Percentiles rank a stretch among this genome's conserved stretches.
phyloP scores from a whole-genome alignment of 768 basidiomycete genomes.

The Pleurotus djamor region DNA sequence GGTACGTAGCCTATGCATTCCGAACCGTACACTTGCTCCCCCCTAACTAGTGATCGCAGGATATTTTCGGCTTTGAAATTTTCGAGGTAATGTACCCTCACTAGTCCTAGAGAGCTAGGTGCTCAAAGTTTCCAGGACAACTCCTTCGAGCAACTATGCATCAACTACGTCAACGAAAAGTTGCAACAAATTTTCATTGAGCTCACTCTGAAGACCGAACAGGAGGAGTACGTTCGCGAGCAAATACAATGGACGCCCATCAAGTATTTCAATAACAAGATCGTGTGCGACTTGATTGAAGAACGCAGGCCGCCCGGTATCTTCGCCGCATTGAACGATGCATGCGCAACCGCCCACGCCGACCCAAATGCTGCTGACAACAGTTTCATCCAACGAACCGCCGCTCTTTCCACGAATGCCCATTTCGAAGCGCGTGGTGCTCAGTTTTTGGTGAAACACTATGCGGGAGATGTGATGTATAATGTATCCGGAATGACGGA shows the following conservation, averaged over 20 bases:
- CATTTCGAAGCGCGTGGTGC: slow-evolving; percentile 95
- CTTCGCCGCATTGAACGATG: slow-evolving; percentile 97
- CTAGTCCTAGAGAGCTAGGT: neutral
- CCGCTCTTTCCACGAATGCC: slow-evolving; percentile 76
- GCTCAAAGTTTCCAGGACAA: slow-evolving; percentile 62
- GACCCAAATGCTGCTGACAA: slow-evolving; percentile 96
- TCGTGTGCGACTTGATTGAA: slow-evolving; percentile 98
- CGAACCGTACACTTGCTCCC: neutral
- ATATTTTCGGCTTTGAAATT: slow-evolving; percentile 99
- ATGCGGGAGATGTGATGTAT: slow-evolving; percentile 99
- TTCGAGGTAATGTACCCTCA: slow-evolving; percentile 63
- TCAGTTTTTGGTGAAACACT: slow-evolving; percentile 95
- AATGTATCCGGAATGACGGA: slow-evolving; percentile 98
- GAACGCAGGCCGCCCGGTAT: slow-evolving; percentile 95
- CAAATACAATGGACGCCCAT: slow-evolving; percentile 99
- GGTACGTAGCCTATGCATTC: slow-evolving; percentile 34
- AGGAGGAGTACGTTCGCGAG: slow-evolving; percentile 98
- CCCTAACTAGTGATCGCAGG: slow-evolving; percentile 38
- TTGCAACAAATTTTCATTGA: slow-evolving; percentile 99
- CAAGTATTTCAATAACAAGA: slow-evolving; percentile 98
- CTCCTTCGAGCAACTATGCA: slow-evolving; percentile 97
- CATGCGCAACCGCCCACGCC: slow-evolving; percentile 98
- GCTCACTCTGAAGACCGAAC: slow-evolving; percentile 96
- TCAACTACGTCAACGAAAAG: slow-evolving; percentile 99
- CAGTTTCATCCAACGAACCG: slow-evolving; percentile 91